Conservation (phyloP, 2,329 filamentous ascomycete species). For the Tympanopsis confertula region DNA sequence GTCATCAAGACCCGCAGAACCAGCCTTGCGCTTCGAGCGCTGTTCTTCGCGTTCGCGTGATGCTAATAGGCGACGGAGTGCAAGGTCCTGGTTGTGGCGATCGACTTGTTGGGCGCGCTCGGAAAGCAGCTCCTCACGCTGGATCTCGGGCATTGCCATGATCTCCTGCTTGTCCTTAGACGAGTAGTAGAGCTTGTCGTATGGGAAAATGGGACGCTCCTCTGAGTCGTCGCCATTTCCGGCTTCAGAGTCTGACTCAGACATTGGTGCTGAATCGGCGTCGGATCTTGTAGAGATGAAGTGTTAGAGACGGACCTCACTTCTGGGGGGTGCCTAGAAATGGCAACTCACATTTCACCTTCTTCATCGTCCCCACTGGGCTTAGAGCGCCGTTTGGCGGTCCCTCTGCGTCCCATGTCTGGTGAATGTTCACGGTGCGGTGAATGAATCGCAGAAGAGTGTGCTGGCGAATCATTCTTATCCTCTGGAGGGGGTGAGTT, state of each 20-base stretch:
- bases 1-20: constrained; percentile 52
- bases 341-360: constrained; percentile 41
- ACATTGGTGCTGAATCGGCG: constrained; percentile 76
- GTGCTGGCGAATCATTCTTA: constrained; percentile 10
- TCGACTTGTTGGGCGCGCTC: constrained; percentile 34
- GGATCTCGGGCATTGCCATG: constrained; percentile 67
- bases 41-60: constrained; percentile 66
- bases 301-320: constrained; percentile 72
- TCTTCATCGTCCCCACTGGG: constrained; percentile 42
- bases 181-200: constrained; percentile 36
- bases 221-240: constrained; percentile 68
- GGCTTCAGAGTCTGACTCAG: constrained; percentile 74
- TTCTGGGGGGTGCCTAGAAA: constrained; percentile 43
- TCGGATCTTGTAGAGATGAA: constrained; percentile 81
- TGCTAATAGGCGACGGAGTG: constrained; percentile 2
- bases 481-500: constrained; percentile 27
- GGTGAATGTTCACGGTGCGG: constrained; percentile 9
- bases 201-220: constrained; percentile 18
- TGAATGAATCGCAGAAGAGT: constrained; percentile 24
- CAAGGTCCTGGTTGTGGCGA: constrained; percentile 48
- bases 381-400: constrained; percentile 22
- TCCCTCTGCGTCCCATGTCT: constrained; percentile 34
- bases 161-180: constrained; percentile 36
- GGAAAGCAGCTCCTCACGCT: constrained; percentile 32
- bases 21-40: constrained; percentile 57